Evolutionary conservation across 345 rosid species (phyloP), one percentile per base, ranked within the genome.

Genomic region (Excoecaria agallocha): DNA sequence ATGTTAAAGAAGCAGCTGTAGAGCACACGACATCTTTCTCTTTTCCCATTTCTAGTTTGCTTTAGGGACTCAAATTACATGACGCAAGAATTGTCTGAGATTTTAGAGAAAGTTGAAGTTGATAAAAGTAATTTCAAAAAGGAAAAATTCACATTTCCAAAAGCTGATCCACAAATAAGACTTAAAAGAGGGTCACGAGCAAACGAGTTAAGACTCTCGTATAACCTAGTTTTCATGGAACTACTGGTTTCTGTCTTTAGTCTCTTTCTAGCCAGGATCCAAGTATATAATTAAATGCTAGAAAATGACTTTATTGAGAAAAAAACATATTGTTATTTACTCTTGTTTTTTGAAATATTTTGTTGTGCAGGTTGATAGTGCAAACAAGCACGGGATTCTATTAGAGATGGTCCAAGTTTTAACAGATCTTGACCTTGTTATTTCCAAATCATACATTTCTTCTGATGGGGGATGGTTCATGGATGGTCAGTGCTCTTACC

Each of bases 381-480:
- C 92, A 81, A 94, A 94, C 82, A 91, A 86, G 89, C 84, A 89
- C 55, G 98, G 98, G 80, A 87, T 94, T 67, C 84, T 94, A 69
- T 82, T 94, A 16, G 98, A 91, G 75, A 91, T 94, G 97, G 99
- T 94, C 73, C 99, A 93, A 76, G 91, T 93, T 8, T 82, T 94
- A 77, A 91, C 99, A 57, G 99, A 94, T 80, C 95, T 94, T 9
- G 98, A 94, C 80, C 98, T 94, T 66, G 93, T 93, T 74, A 94
- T 94, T 39, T 93, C 97, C 72, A 94, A 91, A 79, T 90, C 96
- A 58, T 94, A 94, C 81, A 90, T 94, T 74, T 93, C 94, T 45
- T 93, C 99, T 1, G 98, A 95, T 80, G 99, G 99, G 41, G 94
- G 87, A 66, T 93, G 99, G 98, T 83, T 93, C 79, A 95, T 95